Conservation (phyloP, 1,284 basidiomycete genomes). For the Leccinum proliferum region DNA sequence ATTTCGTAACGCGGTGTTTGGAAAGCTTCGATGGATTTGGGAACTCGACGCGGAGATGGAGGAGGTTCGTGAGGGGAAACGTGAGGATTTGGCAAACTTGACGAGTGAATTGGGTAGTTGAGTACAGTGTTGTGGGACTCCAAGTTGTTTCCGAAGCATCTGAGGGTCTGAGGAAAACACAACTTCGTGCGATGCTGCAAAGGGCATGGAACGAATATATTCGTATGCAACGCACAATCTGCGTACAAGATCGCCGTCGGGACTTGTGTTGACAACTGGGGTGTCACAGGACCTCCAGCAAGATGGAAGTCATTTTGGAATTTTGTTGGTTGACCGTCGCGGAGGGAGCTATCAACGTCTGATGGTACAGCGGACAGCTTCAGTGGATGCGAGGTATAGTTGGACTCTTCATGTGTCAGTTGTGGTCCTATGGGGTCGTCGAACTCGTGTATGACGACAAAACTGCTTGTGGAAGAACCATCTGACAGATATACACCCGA, state of each 20-base stretch:
- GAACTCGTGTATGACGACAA: conserved; percentile 25
- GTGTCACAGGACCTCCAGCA: background rate
- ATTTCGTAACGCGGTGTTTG: conserved; percentile 5
- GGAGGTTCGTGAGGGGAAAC: background rate
- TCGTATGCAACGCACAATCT: conserved; percentile 23
- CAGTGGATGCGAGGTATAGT: background rate
- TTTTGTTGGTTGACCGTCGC: background rate
- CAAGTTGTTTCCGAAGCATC: conserved; percentile 26
- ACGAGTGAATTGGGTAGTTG: conserved; percentile 17
- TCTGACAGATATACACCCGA: conserved; percentile 21
- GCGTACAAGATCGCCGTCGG: conserved; percentile 17
- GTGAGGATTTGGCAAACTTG: conserved; percentile 25
- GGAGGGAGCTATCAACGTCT: background rate
- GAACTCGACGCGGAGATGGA: too few species aligned
- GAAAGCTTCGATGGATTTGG: conserved; percentile 4
- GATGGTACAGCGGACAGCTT: background rate
- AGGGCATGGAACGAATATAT: conserved; percentile 21
- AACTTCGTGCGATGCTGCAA: conserved; percentile 6
- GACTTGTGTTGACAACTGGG: background rate
- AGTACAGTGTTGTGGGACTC: conserved; percentile 27
- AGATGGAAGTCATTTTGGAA: conserved; percentile 1
- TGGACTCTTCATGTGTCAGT: background rate
- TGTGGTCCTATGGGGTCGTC: conserved; percentile 9
- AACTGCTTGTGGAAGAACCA: conserved; percentile 12
- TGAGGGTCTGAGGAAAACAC: conserved; percentile 23